Conservation (phyloP, 1,284 basidiomycete species). For the Malassezia yamatoensis region DNA sequence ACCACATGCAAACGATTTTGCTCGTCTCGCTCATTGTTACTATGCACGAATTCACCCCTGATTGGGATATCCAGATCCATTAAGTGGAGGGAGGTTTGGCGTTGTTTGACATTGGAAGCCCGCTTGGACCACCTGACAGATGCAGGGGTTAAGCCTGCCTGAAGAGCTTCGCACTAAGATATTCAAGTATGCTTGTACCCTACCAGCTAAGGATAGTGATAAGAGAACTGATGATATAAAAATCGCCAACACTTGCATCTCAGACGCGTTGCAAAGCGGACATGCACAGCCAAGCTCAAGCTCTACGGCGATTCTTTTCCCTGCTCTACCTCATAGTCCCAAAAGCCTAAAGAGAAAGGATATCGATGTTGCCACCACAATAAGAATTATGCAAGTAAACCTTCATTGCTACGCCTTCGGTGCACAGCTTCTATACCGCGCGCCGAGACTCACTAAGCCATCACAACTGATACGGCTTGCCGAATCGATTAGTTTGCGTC, state of each 20-base stretch:
- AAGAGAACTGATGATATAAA: neutral
- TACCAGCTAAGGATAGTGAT: no score
- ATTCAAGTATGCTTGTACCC: conserved; percentile 4
- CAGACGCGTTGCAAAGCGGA: neutral
- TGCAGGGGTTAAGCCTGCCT: neutral
- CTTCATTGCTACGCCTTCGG: conserved; percentile 18
- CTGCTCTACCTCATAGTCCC: neutral
- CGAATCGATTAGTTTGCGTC: neutral
- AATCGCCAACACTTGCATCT: neutral
- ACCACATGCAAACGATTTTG: conserved; percentile 13
- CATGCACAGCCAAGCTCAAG: neutral
- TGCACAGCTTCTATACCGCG: conserved; percentile 14
- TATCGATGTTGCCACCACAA: neutral
- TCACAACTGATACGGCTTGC: conserved; percentile 6
- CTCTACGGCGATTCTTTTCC: neutral
- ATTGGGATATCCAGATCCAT: conserved; percentile 1
- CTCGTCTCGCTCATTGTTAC: neutral
- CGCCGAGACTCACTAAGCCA: neutral
- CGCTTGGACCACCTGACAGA: neutral
- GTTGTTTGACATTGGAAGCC: neutral
- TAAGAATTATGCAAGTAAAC: conserved; percentile 8
- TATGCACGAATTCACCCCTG: conserved; percentile 5
- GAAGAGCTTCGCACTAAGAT: neutral
- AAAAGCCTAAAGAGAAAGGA: no score
- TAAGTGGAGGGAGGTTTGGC: neutral